Conservation (phyloP, 179 eudicot genomes). For the Monotropa hypopitys region DNA sequence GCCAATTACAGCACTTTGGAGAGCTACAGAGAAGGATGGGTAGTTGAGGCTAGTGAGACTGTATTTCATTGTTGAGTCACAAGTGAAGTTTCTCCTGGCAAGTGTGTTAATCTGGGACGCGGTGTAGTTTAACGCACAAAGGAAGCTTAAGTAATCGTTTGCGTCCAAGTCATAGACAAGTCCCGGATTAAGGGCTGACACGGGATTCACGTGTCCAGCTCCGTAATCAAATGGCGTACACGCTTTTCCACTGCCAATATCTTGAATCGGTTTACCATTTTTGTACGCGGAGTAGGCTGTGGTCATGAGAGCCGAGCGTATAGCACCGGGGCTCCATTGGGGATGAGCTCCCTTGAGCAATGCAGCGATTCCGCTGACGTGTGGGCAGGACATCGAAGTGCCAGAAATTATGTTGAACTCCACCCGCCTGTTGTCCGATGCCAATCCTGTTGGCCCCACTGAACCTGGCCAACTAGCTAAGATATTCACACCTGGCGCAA, state of each 20-base stretch:
- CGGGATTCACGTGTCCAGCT: conserved; percentile 79
- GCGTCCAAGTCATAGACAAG: conserved; percentile 58
- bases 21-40: conserved; percentile 56
- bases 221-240: conserved; percentile 68
- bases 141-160: conserved; percentile 50
- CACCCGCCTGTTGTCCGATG: conserved; percentile 47
- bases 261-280: conserved; percentile 34
- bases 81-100: conserved; percentile 47
- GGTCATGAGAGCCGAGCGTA: conserved; percentile 79
- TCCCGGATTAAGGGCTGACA: conserved; percentile 69
- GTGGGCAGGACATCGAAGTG: conserved; percentile 92
- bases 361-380: conserved; percentile 79
- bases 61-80: conserved; percentile 35
- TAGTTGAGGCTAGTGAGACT: conserved; percentile 48
- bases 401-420: conserved; percentile 74
- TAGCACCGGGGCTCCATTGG: conserved; percentile 77
- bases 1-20: conserved; percentile 11
- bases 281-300: conserved; percentile 56
- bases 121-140: conserved; percentile 60
- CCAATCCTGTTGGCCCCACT: conserved; percentile 50
- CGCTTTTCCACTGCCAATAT: conserved; percentile 53
- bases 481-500: conserved; percentile 86
- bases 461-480: conserved; percentile 66
- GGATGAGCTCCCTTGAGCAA: conserved; percentile 58
- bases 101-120: conserved; percentile 34